phyloP scores from a whole-genome alignment of 805 yeast species.

The Hanseniaspora meyeri region DNA sequence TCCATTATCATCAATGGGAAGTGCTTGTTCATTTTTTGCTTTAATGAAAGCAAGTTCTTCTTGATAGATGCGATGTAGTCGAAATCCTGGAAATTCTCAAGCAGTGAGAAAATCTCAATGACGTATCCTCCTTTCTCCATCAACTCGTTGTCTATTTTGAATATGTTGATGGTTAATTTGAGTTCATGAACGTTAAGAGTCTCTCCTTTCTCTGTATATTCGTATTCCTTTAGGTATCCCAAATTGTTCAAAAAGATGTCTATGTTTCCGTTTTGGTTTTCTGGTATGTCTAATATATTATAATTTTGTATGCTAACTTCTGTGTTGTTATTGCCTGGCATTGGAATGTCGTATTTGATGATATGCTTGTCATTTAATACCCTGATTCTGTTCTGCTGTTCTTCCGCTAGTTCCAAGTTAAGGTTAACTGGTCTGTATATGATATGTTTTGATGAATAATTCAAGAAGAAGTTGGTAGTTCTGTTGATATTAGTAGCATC shows the following conservation, averaged over 20 bases:
- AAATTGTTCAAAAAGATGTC: slow-evolving; percentile 40
- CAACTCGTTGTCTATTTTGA: slow-evolving; percentile 34
- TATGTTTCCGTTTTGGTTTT: slow-evolving; percentile 17
- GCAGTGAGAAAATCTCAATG: slow-evolving; percentile 57
- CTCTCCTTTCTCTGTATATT: slow-evolving; percentile 49
- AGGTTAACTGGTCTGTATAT: slow-evolving; percentile 4
- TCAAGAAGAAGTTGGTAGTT: neutral
- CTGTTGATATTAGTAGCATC: neutral
- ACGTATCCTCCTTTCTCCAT: slow-evolving; percentile 41
- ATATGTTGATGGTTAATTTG: slow-evolving; percentile 3
- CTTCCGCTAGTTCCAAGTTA: neutral
- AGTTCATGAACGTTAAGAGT: slow-evolving; percentile 21
- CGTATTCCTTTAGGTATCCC: slow-evolving; percentile 57
- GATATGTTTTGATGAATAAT: neutral
- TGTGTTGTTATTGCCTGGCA: slow-evolving; percentile 47
- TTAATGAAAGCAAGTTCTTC: slow-evolving; percentile 47
- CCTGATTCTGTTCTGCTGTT: slow-evolving; percentile 24
- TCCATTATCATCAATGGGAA: slow-evolving; percentile 64
- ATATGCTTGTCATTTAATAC: slow-evolving; percentile 15
- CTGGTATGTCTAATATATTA: slow-evolving; percentile 44
- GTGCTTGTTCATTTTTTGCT: slow-evolving; percentile 54
- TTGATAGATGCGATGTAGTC: slow-evolving; percentile 57
- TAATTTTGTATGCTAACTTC: slow-evolving; percentile 44
- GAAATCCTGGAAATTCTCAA: slow-evolving; percentile 60
- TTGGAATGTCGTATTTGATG: slow-evolving; percentile 47